Evolutionary conservation across 352 stramenopile species (phyloP).

Genomic region (Phytophthora macrochlamydospora): DNA sequence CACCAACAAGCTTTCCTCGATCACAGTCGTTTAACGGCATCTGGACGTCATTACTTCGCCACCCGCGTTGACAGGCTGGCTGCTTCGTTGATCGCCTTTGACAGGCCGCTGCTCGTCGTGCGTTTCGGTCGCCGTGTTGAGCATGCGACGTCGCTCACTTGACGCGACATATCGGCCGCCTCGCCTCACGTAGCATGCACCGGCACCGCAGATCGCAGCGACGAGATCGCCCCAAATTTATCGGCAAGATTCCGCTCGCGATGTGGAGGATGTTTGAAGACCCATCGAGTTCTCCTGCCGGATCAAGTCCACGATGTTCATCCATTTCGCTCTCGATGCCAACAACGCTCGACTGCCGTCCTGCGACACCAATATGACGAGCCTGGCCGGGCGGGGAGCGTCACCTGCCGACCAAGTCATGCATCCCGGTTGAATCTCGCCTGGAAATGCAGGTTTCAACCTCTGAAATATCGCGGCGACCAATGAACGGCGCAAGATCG

Average conservation of each 20-base stretch:
- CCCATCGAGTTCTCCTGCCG: too few relatives aligned
- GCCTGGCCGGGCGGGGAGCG: background rate
- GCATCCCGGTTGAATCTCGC: slow-evolving; percentile 1
- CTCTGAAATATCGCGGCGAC: background rate
- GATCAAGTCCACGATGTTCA: background rate
- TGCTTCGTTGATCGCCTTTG: slow-evolving; percentile 7
- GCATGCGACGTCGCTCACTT: slow-evolving; percentile 2
- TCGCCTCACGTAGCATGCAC: background rate
- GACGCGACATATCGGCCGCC: background rate
- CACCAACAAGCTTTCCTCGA: too few relatives aligned
- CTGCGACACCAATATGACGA: slow-evolving; percentile 1
- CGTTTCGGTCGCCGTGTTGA: slow-evolving; percentile 1
- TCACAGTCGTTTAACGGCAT: background rate
- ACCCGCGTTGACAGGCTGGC: background rate
- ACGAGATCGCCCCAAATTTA: background rate
- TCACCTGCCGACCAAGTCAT: background rate
- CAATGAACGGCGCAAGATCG: too few relatives aligned
- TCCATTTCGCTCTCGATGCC: background rate
- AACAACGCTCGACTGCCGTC: background rate
- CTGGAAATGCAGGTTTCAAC: slow-evolving; percentile 1
- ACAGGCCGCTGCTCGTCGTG: background rate
- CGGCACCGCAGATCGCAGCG: background rate
- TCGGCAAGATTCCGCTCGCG: background rate
- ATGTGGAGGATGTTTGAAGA: background rate
- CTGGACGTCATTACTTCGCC: background rate